Conservation (phyloP, 2,329 filamentous ascomycete genomes). For the Scleromitrula shiraiana region DNA sequence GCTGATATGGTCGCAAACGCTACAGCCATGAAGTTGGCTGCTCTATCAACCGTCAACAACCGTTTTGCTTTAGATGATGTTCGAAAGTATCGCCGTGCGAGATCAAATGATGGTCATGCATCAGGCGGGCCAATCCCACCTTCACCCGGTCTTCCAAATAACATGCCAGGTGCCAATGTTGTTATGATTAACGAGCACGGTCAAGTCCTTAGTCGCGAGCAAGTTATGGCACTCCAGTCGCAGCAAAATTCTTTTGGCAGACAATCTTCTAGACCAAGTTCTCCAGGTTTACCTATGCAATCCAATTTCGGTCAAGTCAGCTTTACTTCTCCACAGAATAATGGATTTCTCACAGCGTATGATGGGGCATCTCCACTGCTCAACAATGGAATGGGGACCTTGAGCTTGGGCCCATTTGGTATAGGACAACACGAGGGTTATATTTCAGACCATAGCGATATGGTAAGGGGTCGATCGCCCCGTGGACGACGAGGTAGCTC, state of each 20-base stretch:
- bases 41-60: constrained; percentile 95
- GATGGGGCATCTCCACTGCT: constrained; percentile 65
- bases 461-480: constrained; percentile 82
- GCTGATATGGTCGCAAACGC: constrained; percentile 98
- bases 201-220: constrained; percentile 77
- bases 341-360: constrained; percentile 87
- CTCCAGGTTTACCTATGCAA: constrained; percentile 81
- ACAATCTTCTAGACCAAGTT: constrained; percentile 83
- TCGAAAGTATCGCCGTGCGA: constrained; percentile 85
- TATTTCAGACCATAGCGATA: constrained; percentile 87
- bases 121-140: constrained; percentile 50
- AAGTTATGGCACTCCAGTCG: constrained; percentile 72
- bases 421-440: constrained; percentile 72
- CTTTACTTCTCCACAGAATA: constrained; percentile 85
- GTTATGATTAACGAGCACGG: constrained; percentile 95
- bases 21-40: constrained; percentile 97
- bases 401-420: constrained; percentile 67
- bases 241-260: constrained; percentile 49
- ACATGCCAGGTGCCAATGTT: constrained; percentile 64
- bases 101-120: constrained; percentile 75
- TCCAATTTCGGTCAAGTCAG: constrained; percentile 54
- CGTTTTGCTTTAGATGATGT: constrained; percentile 95
- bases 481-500: constrained; percentile 88
- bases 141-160: constrained; percentile 57
- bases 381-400: constrained; percentile 60